Evolutionary conservation across 768 basidiomycete genomes (phyloP), one percentile per base, ranked within the genome.

Genomic region (Tephrocybe sp.): DNA sequence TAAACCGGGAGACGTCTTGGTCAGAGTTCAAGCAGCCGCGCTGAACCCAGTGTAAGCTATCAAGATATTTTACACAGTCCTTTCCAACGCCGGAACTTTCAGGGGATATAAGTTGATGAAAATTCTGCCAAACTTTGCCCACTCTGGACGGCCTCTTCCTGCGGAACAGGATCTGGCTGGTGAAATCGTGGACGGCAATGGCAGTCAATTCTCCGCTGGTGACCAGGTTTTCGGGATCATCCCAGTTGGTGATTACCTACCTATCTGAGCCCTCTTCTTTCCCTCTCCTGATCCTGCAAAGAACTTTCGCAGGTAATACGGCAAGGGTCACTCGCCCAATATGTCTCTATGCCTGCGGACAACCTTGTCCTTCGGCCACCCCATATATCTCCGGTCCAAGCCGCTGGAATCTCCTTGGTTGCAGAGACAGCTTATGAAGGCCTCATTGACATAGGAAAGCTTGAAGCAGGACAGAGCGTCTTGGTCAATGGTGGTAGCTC

Each of bases 401-500:
- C 85, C 0, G 76, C 88, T 1, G 84, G 84, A 0, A 61, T 91
- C 5, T 66, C 79, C 0, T 61, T 88, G n/a, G 78, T 79, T 1
- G 81, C 72, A 2, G 55, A 78, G 39, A 88, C 88, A 0, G 83
- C 86, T 0, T 76, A 81, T 51, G 76, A 83, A 53, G 77, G 72
- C 0, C 73, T 90, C 5, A 68, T 79, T 38, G 61, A 73, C 0
- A 62, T 70, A 1, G 78, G 70, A 0, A 69, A 76, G 24, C 62
- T 87, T n/a, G 77, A 86, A 61, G 59, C 69, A 20, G 82, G 79
- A 1, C 83, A 84, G 58, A 73, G 75, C 1, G 69, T 91, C 3
- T 78, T 90, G 57, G 70, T 92, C 59, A 84, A 87, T 50, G 88
- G 88, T 0, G 89, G 86, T 3, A 84, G 83, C 45, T 80, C 84